phyloP scores from a whole-genome alignment of 805 yeast genomes.

The Saccharomycopsis synnaedendra region DNA sequence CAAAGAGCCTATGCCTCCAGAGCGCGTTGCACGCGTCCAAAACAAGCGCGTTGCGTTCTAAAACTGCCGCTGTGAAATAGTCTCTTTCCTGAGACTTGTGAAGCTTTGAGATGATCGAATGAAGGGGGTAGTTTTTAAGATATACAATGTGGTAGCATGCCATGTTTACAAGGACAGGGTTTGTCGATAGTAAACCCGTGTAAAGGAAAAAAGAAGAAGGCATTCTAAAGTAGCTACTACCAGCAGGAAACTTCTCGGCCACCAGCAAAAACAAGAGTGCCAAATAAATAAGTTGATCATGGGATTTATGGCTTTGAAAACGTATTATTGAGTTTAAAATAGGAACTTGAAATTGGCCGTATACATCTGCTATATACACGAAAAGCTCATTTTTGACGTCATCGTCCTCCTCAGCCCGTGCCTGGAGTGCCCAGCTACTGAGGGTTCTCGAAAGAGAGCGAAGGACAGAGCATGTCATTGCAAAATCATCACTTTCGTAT shows the following conservation, averaged over 20 bases:
- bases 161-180: neutral
- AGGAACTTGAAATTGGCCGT: neutral
- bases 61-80: neutral
- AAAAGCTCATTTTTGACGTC: neutral
- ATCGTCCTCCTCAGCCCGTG: no score
- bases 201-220: neutral
- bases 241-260: neutral
- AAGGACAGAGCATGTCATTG: no score
- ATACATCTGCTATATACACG: neutral
- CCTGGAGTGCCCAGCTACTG: no score
- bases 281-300: neutral
- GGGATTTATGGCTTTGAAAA: neutral
- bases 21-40: slow-evolving; percentile 1
- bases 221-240: neutral
- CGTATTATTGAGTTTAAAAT: neutral
- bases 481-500: no score
- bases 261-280: neutral
- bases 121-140: slow-evolving; percentile 2
- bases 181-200: neutral
- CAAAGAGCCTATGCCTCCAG: slow-evolving; percentile 1
- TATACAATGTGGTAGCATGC: neutral
- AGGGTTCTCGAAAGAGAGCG: no score
- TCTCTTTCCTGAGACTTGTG: neutral
- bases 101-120: no score
- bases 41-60: neutral